Percentiles rank a stretch among this genome's conserved stretches.
These are phyloP conservation scores for Daldinia grandis DNA, from an alignment of 495 filamentous ascomycete species.

Conservation along the genomic window DNA sequence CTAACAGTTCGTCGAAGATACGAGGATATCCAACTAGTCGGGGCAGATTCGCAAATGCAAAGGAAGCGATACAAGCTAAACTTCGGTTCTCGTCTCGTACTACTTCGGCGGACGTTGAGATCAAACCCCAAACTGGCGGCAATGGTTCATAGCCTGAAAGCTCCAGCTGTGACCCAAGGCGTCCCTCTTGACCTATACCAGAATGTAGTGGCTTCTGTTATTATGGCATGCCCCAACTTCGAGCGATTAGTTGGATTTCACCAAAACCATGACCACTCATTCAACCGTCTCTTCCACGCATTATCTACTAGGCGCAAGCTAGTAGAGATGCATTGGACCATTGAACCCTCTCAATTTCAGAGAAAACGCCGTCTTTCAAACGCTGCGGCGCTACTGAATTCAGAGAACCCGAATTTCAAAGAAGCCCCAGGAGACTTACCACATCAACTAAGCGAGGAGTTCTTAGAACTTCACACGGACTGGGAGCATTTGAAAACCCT, in stretches of 20 bases:
- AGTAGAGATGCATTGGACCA: conserved; percentile 82
- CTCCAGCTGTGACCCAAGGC: conserved; percentile 68
- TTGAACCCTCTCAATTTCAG: conserved; percentile 57
- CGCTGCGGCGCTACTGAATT: conserved; percentile 37
- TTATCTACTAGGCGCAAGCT: conserved; percentile 77
- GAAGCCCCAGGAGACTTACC: conserved; percentile 63
- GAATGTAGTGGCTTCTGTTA: conserved; percentile 77
- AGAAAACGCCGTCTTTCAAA: conserved; percentile 45
- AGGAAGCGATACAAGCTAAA: conserved; percentile 73
- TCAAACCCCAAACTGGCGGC: conserved; percentile 73
- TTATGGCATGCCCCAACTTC: conserved; percentile 87
- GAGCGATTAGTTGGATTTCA: conserved; percentile 77
- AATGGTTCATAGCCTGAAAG: conserved; percentile 76
- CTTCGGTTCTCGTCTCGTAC: conserved; percentile 72
- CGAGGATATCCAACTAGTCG: conserved; percentile 72
- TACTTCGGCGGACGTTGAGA: conserved; percentile 79
- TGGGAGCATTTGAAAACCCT: conserved; percentile 79
- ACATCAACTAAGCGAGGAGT: conserved; percentile 69
- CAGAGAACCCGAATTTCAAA: conserved; percentile 35
- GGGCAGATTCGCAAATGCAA: conserved; percentile 68
- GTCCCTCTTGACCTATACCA: conserved; percentile 67
- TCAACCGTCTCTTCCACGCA: conserved; percentile 78
- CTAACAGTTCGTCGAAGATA: conserved; percentile 61
- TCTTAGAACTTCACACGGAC: conserved; percentile 72
- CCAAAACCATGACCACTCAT: conserved; percentile 73